phyloP scores from a whole-genome alignment of 192 early-diverging fungal species.

The Pilobolus umbonatus region DNA sequence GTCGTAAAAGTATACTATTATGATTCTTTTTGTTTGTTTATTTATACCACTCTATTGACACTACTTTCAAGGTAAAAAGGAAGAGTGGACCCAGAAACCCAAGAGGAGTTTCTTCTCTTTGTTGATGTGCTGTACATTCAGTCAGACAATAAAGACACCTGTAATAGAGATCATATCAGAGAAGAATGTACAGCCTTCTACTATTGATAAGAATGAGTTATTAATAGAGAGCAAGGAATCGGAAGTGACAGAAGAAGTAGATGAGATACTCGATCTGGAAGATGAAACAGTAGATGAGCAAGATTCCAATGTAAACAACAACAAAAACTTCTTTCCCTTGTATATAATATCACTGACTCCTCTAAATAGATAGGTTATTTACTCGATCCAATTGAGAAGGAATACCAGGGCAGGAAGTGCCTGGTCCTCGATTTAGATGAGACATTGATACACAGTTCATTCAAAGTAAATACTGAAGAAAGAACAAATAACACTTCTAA shows the following conservation, averaged over 20 bases:
- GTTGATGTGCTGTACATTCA: background rate
- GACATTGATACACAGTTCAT: slow-evolving; percentile 94
- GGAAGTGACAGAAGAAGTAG: background rate
- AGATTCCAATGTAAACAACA: background rate
- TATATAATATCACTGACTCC: too few species aligned
- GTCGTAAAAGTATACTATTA: too few species aligned
- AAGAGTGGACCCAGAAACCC: background rate
- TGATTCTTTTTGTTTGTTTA: too few species aligned
- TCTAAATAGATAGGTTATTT: too few species aligned
- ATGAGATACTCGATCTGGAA: too few species aligned
- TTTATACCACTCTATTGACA: too few species aligned
- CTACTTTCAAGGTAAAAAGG: too few species aligned
- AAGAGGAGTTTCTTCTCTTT: background rate
- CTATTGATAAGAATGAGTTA: background rate
- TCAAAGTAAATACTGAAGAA: slow-evolving; percentile 53
- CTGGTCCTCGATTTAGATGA: slow-evolving; percentile 98
- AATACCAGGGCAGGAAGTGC: slow-evolving; percentile 60
- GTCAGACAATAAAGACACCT: background rate
- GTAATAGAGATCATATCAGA: background rate
- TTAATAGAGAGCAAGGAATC: background rate
- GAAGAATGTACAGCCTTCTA: too few species aligned
- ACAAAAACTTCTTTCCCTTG: too few species aligned
- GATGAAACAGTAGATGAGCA: background rate
- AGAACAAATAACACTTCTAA: background rate
- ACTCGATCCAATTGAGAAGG: background rate